These are phyloP conservation scores for Pecoramyces ruminantium DNA, from an alignment of 192 early-diverging fungal genomes.

Conservation along the genomic window DNA sequence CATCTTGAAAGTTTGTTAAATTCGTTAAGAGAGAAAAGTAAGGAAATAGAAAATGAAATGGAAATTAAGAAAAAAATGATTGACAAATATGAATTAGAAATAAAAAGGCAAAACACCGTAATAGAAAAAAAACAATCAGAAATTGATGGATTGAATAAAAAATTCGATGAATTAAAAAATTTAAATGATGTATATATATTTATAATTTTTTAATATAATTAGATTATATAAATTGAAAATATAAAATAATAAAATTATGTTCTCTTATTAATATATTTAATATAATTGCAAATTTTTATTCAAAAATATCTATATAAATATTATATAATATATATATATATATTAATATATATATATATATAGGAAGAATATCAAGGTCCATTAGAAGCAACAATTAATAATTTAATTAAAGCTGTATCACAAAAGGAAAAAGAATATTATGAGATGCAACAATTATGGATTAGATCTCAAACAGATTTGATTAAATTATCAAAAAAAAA, in stretches of 20 bases:
- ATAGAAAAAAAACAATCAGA: constrained; percentile 37
- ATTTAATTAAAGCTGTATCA: constrained; percentile 25
- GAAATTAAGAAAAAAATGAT: constrained; percentile 24
- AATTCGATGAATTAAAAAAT: constrained; percentile 25
- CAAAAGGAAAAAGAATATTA: constrained; percentile 32
- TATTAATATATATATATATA: no score
- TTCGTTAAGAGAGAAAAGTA: constrained; percentile 16
- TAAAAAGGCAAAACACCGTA: constrained; percentile 32
- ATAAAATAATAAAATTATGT: no score
- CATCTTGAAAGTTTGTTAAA: constrained; percentile 10
- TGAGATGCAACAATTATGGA: constrained; percentile 37
- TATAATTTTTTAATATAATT: no score
- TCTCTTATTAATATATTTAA: no score
- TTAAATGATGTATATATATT: constrained; percentile 22
- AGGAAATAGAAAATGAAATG: constrained; percentile 20
- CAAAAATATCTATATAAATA: no score
- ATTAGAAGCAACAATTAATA: constrained; percentile 45
- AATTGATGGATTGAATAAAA: constrained; percentile 44
- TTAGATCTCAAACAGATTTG: constrained; percentile 38
- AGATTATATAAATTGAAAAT: no score
- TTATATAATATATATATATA: no score
- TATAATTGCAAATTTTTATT: no score
- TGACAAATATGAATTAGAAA: constrained; percentile 45
- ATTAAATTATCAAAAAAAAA: constrained; percentile 25
- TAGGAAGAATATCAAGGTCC: constrained; percentile 36